phyloP scores from a whole-genome alignment of 2,329 filamentous ascomycete species.

The Aspergillus pseudoviridinutans region DNA sequence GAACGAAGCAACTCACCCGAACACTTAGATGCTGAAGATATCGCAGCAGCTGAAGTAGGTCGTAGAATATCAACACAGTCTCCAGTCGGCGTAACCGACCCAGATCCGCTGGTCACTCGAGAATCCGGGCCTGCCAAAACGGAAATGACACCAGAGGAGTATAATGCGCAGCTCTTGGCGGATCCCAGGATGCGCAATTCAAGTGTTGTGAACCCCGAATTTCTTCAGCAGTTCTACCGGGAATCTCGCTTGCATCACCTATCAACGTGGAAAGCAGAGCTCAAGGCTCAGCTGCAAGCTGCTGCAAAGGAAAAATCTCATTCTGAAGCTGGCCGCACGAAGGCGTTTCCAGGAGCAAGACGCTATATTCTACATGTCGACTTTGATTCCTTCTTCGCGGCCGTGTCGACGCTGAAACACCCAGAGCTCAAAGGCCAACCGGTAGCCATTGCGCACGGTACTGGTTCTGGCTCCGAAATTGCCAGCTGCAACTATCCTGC shows the following conservation, averaged over 20 bases:
- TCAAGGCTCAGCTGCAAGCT: slow-evolving; percentile 83
- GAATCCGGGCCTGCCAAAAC: slow-evolving; percentile 29
- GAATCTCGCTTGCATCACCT: slow-evolving; percentile 93
- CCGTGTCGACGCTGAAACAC: slow-evolving; percentile 75
- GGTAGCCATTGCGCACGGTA: slow-evolving; percentile 81
- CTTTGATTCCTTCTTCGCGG: slow-evolving; percentile 98
- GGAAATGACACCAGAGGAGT: slow-evolving; percentile 78
- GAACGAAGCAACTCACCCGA: background rate
- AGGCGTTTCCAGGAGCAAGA: slow-evolving; percentile 60
- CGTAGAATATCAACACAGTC: background rate
- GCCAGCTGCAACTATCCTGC: slow-evolving; percentile 97
- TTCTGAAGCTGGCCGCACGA: slow-evolving; percentile 46
- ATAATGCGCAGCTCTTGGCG: slow-evolving; percentile 78
- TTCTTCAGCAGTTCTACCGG: slow-evolving; percentile 89
- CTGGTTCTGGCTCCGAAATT: slow-evolving; percentile 84
- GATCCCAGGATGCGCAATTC: slow-evolving; percentile 85
- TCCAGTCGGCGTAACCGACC: slow-evolving; percentile 1
- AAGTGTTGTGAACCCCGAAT: slow-evolving; percentile 87
- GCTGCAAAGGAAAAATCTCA: slow-evolving; percentile 65
- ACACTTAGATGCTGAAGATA: background rate
- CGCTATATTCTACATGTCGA: slow-evolving; percentile 92
- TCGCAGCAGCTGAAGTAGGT: background rate
- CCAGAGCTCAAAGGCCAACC: slow-evolving; percentile 76
- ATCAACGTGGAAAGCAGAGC: slow-evolving; percentile 91
- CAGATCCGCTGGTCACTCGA: slow-evolving; percentile 16